Evolutionary conservation across 2,329 filamentous ascomycete genomes (phyloP).

Genomic region (Dothideomycetidae sp.): DNA sequence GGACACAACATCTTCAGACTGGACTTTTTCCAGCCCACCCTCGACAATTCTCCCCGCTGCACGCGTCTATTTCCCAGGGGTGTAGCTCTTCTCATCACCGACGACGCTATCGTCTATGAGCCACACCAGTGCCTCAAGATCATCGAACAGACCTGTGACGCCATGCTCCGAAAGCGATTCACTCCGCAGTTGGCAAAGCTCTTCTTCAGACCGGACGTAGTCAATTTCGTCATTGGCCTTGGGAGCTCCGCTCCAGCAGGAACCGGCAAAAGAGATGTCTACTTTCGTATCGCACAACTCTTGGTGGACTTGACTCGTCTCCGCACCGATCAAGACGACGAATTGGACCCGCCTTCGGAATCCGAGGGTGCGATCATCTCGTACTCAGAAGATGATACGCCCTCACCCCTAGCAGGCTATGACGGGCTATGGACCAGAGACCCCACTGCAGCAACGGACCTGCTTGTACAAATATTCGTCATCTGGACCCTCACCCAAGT

Average conservation of each 20-base stretch:
- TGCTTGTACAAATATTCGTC: not conserved
- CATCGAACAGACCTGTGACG: conserved; percentile 15
- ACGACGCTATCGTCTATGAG: conserved; percentile 28
- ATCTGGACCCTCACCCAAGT: not conserved
- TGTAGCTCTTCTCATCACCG: conserved; percentile 29
- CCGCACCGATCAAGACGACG: not conserved
- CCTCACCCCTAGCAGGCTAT: not conserved
- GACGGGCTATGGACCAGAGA: not conserved
- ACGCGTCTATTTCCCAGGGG: conserved; percentile 26
- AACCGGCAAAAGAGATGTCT: not conserved
- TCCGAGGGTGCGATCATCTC: not conserved
- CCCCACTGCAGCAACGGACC: not conserved
- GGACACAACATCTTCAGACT: conserved; percentile 9
- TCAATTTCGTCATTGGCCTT: conserved; percentile 1
- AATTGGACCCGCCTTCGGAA: not conserved
- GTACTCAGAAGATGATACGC: not conserved
- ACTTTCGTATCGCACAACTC: not conserved
- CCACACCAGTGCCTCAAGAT: conserved; percentile 25
- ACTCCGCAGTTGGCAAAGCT: too few relatives aligned
- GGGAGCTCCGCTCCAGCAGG: not conserved
- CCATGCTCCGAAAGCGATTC: not conserved
- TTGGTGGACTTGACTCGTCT: not conserved
- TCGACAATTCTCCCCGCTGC: conserved; percentile 13
- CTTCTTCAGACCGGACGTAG: conserved; percentile 3
- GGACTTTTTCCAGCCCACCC: not conserved